Conservation (phyloP, 2,329 filamentous ascomycete species). For the Apiospora aurea region DNA sequence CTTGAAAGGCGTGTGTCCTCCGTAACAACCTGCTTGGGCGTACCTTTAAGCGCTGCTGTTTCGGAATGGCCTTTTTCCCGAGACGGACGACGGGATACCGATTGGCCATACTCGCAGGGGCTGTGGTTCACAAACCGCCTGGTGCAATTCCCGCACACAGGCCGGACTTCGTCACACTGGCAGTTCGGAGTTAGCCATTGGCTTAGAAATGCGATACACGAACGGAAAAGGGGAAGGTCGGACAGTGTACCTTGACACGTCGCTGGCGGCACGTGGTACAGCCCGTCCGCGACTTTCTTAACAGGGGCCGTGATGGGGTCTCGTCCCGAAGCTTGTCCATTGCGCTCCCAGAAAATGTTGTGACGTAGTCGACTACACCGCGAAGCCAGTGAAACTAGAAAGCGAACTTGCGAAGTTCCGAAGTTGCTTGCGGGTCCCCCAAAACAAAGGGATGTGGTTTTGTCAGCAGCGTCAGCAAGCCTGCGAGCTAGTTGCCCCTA, state of each 20-base stretch:
- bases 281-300: slow-evolving; percentile 24
- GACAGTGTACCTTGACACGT: neutral
- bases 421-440: neutral
- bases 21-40: neutral
- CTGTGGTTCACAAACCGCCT: neutral
- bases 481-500: neutral
- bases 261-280: slow-evolving; percentile 19
- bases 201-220: neutral
- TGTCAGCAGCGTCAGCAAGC: slow-evolving; percentile 11
- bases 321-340: neutral
- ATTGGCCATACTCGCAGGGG: neutral
- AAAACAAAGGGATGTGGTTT: neutral
- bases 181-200: neutral
- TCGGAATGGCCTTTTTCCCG: neutral
- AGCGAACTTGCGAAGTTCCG: slow-evolving; percentile 10
- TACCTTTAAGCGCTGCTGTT: neutral
- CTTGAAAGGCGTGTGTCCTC: neutral
- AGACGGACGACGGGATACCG: neutral
- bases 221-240: neutral
- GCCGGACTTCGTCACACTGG: neutral
- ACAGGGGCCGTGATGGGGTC: neutral
- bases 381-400: neutral
- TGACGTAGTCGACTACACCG: neutral
- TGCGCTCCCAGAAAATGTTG: neutral
- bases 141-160: neutral